These are phyloP conservation scores for Elsinoe perseae DNA, from an alignment of 2,329 filamentous ascomycete species.

Conservation along the genomic window DNA sequence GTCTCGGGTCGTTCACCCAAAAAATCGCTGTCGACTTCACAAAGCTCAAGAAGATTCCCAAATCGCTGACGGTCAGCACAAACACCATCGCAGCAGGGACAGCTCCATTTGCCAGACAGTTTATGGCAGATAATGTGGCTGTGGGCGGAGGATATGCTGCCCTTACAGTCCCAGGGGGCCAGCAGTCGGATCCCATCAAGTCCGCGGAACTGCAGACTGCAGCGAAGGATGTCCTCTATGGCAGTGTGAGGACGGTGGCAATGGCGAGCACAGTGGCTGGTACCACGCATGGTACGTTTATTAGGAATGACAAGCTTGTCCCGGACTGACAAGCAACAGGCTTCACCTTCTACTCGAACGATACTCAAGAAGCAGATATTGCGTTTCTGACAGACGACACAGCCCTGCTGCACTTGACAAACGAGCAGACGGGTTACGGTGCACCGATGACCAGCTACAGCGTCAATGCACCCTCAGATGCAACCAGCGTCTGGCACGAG, in stretches of 20 bases:
- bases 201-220: conserved; percentile 55
- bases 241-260: conserved; percentile 61
- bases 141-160: not conserved
- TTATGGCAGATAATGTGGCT: conserved; percentile 16
- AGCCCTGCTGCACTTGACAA: conserved; percentile 39
- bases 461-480: conserved; percentile 52
- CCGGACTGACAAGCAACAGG: conserved; percentile 25
- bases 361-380: conserved; percentile 74
- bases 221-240: conserved; percentile 58
- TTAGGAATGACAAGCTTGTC: not conserved
- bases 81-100: conserved; percentile 14
- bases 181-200: conserved; percentile 14
- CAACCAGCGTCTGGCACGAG: conserved; percentile 64
- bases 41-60: conserved; percentile 16
- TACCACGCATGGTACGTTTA: conserved; percentile 52
- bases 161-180: conserved; percentile 17
- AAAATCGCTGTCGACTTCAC: conserved; percentile 17
- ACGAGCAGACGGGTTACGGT: conserved; percentile 55
- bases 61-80: conserved; percentile 13
- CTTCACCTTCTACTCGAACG: conserved; percentile 76
- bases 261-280: conserved; percentile 54
- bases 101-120: conserved; percentile 15
- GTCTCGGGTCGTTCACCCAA: conserved; percentile 15
- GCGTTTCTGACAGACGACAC: conserved; percentile 36
- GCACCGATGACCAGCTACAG: conserved; percentile 54